Conservation (phyloP, 768 basidiomycete species). For the Collybia mongolica region DNA sequence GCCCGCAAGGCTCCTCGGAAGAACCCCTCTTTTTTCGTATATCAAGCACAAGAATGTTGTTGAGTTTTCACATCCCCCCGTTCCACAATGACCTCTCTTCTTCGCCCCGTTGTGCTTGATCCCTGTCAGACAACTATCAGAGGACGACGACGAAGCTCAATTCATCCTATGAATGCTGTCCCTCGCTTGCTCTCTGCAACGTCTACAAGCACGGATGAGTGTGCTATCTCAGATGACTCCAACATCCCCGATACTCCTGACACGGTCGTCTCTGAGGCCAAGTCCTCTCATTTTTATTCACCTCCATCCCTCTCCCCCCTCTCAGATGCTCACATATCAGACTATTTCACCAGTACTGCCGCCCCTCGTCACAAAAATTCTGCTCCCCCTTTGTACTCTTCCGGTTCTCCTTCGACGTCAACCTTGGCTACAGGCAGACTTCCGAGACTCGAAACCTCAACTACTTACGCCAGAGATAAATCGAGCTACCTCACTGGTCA, state of each 20-base stretch:
- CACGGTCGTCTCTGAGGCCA: not conserved
- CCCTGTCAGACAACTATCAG: conserved; percentile 33
- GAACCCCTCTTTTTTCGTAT: conserved; percentile 10
- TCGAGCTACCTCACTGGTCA: conserved; percentile 3
- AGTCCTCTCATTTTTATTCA: conserved; percentile 4
- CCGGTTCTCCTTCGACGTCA: conserved; percentile 17
- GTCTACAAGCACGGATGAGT: conserved; percentile 20
- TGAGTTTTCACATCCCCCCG: not conserved
- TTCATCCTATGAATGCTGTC: conserved; percentile 26
- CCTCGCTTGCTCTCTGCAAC: conserved; percentile 22
- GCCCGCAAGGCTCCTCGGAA: not conserved
- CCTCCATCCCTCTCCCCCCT: conserved; percentile 22
- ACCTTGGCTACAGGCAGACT: conserved; percentile 18
- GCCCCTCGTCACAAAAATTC: conserved; percentile 29
- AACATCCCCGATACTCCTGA: conserved; percentile 10
- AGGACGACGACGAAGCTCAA: conserved; percentile 38
- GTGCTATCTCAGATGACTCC: conserved; percentile 30
- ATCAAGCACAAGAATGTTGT: conserved; percentile 3
- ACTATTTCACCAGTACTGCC: conserved; percentile 29
- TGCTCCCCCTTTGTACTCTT: conserved; percentile 15
- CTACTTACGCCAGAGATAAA: conserved; percentile 10
- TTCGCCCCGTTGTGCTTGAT: conserved; percentile 31
- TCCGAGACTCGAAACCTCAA: conserved; percentile 23
- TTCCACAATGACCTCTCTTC: conserved; percentile 27
- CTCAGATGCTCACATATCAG: conserved; percentile 30